phyloP scores from a whole-genome alignment of 106 monocot species.

The Triglochin maritima region DNA sequence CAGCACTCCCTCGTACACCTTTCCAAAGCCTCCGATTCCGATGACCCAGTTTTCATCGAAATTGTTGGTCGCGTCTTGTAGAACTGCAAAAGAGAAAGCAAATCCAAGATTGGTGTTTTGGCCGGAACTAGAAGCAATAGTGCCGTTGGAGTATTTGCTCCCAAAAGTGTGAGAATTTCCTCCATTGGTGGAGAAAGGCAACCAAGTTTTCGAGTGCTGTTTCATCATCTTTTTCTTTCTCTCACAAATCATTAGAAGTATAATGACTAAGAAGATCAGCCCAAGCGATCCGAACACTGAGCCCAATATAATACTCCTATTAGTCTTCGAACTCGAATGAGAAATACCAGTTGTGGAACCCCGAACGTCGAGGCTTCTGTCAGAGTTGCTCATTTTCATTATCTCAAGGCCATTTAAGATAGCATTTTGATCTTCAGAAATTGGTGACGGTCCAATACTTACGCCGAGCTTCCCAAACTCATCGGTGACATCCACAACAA shows the following conservation, averaged over 20 bases:
- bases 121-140: conserved; percentile 2
- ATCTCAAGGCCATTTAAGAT: conserved; percentile 21
- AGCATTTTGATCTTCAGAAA: neutral
- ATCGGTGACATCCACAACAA: conserved; percentile 22
- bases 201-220: conserved; percentile 27
- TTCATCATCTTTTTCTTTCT: conserved; percentile 12
- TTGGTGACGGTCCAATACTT: conserved; percentile 30
- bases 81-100: conserved; percentile 25
- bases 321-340: conserved; percentile 18
- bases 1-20: conserved; percentile 43
- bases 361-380: conserved; percentile 57
- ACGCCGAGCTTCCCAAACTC: conserved; percentile 24
- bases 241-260: conserved; percentile 8
- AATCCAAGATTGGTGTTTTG: conserved; percentile 17
- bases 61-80: conserved; percentile 41
- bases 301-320: conserved; percentile 35
- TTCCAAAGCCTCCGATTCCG: conserved; percentile 55
- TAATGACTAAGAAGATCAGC: conserved; percentile 6
- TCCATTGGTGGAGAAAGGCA: conserved; percentile 31
- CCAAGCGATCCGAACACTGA: conserved; percentile 30
- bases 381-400: conserved; percentile 12
- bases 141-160: conserved; percentile 31
- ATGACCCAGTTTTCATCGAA: conserved; percentile 44
- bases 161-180: conserved; percentile 28
- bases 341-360: neutral